These are phyloP conservation scores for Hirschfeldia incana DNA, from an alignment of 345 rosid species.

Conservation along the genomic window DNA sequence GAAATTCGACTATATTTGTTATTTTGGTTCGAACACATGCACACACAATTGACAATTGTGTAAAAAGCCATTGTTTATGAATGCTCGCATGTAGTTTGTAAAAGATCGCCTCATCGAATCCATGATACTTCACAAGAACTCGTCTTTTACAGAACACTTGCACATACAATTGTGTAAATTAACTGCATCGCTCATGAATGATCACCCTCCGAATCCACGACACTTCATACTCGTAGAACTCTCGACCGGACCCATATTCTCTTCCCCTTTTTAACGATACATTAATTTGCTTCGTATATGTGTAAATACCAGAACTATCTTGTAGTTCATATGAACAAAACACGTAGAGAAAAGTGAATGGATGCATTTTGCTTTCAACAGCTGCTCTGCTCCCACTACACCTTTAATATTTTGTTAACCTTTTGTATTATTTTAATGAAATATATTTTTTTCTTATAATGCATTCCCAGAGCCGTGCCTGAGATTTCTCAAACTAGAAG, in stretches of 20 bases:
- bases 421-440: neutral
- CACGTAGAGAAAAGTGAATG: neutral
- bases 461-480: neutral
- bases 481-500: too few species aligned
- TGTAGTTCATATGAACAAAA: neutral
- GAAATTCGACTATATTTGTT: neutral
- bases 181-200: neutral
- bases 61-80: neutral
- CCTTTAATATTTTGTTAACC: neutral
- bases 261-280: neutral
- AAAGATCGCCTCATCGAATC: conserved; percentile 32
- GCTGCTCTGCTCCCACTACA: neutral
- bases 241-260: neutral
- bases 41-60: neutral
- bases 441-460: neutral
- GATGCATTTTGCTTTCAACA: neutral
- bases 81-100: neutral
- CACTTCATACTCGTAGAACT: neutral
- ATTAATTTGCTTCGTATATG: neutral
- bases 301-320: neutral
- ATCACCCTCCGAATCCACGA: neutral
- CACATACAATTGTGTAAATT: neutral
- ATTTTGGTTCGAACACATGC: neutral
- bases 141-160: conserved; percentile 27
- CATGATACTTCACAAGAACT: conserved; percentile 23